Evolutionary conservation across 2,329 filamentous ascomycete genomes (phyloP), one percentile per base, ranked within the genome.

Genomic region (Myotisia sp.): DNA sequence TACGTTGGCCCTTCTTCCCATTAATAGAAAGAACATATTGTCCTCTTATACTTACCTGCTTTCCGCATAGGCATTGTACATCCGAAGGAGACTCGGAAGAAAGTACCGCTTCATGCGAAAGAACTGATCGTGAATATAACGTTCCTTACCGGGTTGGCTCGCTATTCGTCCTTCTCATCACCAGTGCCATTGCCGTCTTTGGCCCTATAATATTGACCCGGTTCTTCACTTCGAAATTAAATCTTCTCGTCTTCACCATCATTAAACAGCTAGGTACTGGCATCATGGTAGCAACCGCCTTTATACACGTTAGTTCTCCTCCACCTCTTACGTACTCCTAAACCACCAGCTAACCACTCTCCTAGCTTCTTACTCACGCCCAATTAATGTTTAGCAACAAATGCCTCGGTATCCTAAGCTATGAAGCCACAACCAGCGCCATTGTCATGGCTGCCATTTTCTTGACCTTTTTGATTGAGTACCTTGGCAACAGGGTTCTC

Each of bases 381-480:
- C 57, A 64, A 5, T 63, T 85, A 18, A 81, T 83, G 74, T 84
- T 86, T 45, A 59, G 52, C 13, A 83, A 79, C 43, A 59, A 73
- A 32, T 86, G 80, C 45, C 56, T 86, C 8, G 74, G 75, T 3
- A 64, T 66, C 5, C 56, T 85, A 2, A 50, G 60, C 4, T 86
- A 80, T 45, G 80, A 86, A 53, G 70, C 63, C 3, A 80, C 75
- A 0, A 71, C 79, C 0, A 70, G 77, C 0, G 73, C 79, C 2
- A 71, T 86, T 26, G 66, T 79, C 29, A 79, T 85, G 72, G 79
- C 74, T 0, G 80, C 80, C 0, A 57, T 83, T 1, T 78, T 84
- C 52, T 43, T 84, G 3, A 76, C 79, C 0, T 85, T 84, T 53
- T 46, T 80, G 2, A 64, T 82, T 22, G 80, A 86, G 48, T 83